Base-by-base conservation (phyloP, 495 filamentous ascomycete species). In the Talaromyces borbonicus region DNA sequence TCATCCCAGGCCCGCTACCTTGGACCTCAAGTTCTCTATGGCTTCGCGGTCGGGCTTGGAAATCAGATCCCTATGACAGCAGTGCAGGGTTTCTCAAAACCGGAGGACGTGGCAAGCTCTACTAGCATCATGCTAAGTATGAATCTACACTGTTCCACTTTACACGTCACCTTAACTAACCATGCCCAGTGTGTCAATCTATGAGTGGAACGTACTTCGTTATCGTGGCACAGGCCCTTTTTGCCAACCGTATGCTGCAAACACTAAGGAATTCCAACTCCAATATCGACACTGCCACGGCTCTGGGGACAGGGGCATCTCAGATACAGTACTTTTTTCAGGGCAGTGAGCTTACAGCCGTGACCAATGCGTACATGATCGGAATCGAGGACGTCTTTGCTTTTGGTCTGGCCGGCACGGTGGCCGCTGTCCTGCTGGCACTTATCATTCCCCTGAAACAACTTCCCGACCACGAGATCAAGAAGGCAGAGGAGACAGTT, bases 341-440 rank as follows among this genome's bases (percentile, higher is more conserved):
- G 0, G 36, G 57, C 5, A 60, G 68, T 2, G 37, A 35, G 12
- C 31, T 35, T 65, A 36, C 62, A 0, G 72, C 66, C 5, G 63
- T 83, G 14, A 35, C 80, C 9, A 22, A 50, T 1, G 74, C 71
- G 9, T 83, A 83, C 59, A 78, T 80, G 72, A 56, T 47, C 2
- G 77, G 75, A 2, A 52, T 83, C 46, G 72, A 71, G 52, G 60
- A 62, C n/a, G 59, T 71, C 5, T 62, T 60, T 41, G 47, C 52
- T 5, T 48, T 57, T 14, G 29, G 47, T 8, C 9, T 61, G 41
- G 49, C 57, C 9, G 25, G 51, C 41, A 45, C 54, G 1, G 58
- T 48, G 0, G 23, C 56, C 5, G 23, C 57, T 0, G 15, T 54
- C 5, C 20, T 54, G 9, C 4, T 35, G 31, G 14, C 31, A 4